These are phyloP conservation scores for Paraleonurus japonicus DNA, from an alignment of 257 asterid genomes.

Conservation along the genomic window DNA sequence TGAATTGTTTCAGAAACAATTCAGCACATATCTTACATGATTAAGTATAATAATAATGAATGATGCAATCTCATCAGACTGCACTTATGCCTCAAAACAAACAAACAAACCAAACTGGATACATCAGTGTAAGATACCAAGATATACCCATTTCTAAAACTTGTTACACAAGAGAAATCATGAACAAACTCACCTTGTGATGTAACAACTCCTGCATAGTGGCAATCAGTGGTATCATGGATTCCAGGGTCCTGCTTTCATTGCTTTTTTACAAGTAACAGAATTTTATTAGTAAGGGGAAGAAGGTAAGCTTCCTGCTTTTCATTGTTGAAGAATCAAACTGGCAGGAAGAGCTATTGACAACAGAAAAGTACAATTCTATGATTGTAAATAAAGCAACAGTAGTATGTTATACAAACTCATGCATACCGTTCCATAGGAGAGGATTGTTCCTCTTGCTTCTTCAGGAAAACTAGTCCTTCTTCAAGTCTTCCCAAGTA, in stretches of 20 bases:
- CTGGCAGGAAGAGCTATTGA: conserved; percentile 17
- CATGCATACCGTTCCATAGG: conserved; percentile 45
- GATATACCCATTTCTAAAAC: not conserved
- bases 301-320: no score
- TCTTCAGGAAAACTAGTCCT: conserved; percentile 64
- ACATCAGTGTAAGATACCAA: not conserved
- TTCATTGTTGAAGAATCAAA: conserved; percentile 45
- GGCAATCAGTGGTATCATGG: conserved; percentile 62
- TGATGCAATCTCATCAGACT: not conserved
- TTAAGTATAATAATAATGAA: not conserved
- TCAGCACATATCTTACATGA: conserved; percentile 8
- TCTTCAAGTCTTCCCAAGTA: conserved; percentile 86
- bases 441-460: conserved; percentile 60
- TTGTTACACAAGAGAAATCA: conserved; percentile 16
- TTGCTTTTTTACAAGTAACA: no score
- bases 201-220: conserved; percentile 66
- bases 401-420: conserved; percentile 8
- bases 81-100: not conserved
- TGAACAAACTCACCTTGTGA: conserved; percentile 65
- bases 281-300: no score
- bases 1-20: conserved; percentile 12
- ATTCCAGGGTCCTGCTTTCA: conserved; percentile 50
- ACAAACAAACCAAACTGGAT: not conserved
- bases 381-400: not conserved
- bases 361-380: conserved; percentile 21